Base-by-base conservation (phyloP, 352 stramenopile genomes). In the Pythium volutum region DNA sequence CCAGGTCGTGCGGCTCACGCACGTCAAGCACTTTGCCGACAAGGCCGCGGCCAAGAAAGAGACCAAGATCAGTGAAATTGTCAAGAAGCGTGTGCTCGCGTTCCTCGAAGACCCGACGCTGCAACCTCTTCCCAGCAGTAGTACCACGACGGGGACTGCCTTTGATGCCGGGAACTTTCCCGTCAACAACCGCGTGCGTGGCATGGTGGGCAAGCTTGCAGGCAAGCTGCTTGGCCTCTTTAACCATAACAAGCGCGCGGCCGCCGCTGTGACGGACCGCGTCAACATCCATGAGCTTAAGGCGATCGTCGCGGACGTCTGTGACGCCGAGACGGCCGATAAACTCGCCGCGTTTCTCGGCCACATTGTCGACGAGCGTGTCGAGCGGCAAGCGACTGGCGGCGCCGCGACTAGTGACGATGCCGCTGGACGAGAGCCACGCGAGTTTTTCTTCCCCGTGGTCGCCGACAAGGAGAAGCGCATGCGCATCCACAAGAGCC, bases 391-490 rank as follows among this genome's bases (percentile, higher is more conserved):
- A n/a, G 51, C 56, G 0, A 25, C 55, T 6, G 56, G 43, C 14
- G 50, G 43, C 9, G 16, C 29, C 22, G n/a, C n/a, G 31, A 36
- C 22, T 26, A 8, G n/a, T 14, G 25, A 22, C 14, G 50, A 45
- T 18, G 20, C 18, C 31, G n/a, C 7, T 38, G 46, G 52, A 27
- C 62, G 74, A 29, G 34, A 66, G 0, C 63, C 76, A 15, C 58
- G 64, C 0, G 59, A 59, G 27, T 93, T 92, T 66, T 87, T 85
- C 57, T 89, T 93, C 46, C 80, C 82, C 0, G 69, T 77, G 18
- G 78, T 97, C 52, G 59, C 79, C 0, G 74, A 89, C 49, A 98
- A 98, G 57, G 74, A 96, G 29, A 77, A 71, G 15, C 91, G 96
- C 7, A 84, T 86, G 29, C 70, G 71, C 0, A 79, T 98, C 47